Percentiles rank a stretch among this genome's conserved stretches.
Evolutionary conservation across 805 yeast species (phyloP).

Genomic region (Candida michaelii): DNA sequence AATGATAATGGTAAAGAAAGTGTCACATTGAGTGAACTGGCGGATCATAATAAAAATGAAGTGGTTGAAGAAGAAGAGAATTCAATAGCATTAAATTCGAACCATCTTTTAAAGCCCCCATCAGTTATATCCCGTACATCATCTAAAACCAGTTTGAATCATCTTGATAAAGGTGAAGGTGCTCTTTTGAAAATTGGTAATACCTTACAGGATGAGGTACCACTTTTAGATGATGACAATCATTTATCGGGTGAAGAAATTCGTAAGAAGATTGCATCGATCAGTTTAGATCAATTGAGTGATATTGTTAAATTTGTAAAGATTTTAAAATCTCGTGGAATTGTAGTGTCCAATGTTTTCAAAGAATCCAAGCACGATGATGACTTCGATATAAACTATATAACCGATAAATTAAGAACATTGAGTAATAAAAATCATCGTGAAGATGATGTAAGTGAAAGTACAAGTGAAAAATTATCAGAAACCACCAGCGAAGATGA

Average conservation of each 20-base stretch:
- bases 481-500: not conserved
- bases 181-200: constrained; percentile 34
- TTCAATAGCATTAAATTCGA: not conserved
- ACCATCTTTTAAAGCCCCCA: constrained; percentile 9
- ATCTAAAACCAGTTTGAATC: constrained; percentile 33
- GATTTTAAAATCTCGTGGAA: constrained; percentile 31
- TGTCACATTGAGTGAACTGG: constrained; percentile 4
- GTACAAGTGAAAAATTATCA: not conserved
- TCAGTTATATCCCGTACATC: constrained; percentile 22
- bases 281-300: constrained; percentile 35
- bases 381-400: constrained; percentile 16
- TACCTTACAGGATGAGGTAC: constrained; percentile 1
- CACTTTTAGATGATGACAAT: constrained; percentile 9
- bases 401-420: constrained; percentile 16
- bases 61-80: constrained; percentile 2
- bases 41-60: not conserved
- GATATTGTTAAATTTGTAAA: constrained; percentile 31
- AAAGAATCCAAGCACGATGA: constrained; percentile 13
- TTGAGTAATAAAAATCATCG: constrained; percentile 1
- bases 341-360: constrained; percentile 27
- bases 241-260: constrained; percentile 39
- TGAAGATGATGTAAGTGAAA: constrained; percentile 3
- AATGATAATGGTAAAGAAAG: constrained; percentile 20
- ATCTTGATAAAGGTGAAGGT: constrained; percentile 43
- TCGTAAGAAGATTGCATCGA: constrained; percentile 29